A percentile compares a stretch with the other conserved stretches of the same genome.
phyloP scores from a whole-genome alignment of 2,329 filamentous ascomycete genomes.

The Helicocarpus griseus region DNA sequence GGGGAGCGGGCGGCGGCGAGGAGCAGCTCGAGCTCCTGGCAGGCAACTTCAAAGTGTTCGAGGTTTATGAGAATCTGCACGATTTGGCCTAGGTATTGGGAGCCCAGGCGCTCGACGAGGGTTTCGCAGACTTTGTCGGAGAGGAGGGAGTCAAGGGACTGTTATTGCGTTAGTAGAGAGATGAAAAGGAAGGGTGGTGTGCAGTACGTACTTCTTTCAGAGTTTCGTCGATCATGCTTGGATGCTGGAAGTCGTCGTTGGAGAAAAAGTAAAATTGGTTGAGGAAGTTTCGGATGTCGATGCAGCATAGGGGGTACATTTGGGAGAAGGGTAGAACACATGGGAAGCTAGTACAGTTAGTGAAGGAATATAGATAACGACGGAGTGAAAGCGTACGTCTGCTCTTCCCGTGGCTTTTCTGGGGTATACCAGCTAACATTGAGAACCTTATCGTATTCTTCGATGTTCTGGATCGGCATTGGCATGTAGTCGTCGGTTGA shows the following conservation, averaged over 20 bases:
- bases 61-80: constrained; percentile 97
- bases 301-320: constrained; percentile 98
- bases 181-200: constrained; percentile 3
- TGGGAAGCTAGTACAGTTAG: constrained; percentile 56
- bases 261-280: constrained; percentile 98
- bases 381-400: constrained; percentile 51
- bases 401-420: constrained; percentile 63
- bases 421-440: constrained; percentile 94
- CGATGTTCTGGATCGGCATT: constrained; percentile 83
- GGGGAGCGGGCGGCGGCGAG: constrained; percentile 78
- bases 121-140: constrained; percentile 85
- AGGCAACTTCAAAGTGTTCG: constrained; percentile 92
- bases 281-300: constrained; percentile 93
- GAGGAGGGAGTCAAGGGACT: constrained; percentile 91
- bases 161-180: constrained; percentile 6
- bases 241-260: constrained; percentile 89
- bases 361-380: constrained; percentile 2
- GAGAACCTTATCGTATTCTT: constrained; percentile 92
- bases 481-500: constrained; percentile 99
- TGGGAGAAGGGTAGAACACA: constrained; percentile 96
- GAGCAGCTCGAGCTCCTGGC: constrained; percentile 76
- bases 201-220: constrained; percentile 55
- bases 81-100: constrained; percentile 93
- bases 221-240: constrained; percentile 81
- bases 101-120: constrained; percentile 76